Conservation (phyloP, 805 yeast genomes). For the Yamadazyma sp. region DNA sequence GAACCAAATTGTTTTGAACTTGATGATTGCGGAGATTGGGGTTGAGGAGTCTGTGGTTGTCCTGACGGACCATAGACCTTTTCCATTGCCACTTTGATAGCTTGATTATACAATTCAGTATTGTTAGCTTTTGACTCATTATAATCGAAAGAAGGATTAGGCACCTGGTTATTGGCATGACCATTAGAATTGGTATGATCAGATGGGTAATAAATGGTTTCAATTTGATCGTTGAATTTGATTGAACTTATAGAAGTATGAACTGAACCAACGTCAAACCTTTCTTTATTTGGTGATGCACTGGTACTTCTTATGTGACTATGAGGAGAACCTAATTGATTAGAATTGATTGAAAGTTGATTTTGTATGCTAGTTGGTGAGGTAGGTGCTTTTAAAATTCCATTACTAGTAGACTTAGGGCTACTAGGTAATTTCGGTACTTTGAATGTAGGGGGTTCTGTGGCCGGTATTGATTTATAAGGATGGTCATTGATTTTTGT, state of each 20-base stretch:
- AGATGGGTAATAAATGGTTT: slow-evolving; percentile 26
- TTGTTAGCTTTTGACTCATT: slow-evolving; percentile 7
- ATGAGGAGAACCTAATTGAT: no score
- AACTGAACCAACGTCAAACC: slow-evolving; percentile 6
- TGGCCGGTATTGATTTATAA: slow-evolving; percentile 14
- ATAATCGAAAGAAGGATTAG: no score
- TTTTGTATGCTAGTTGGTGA: background rate
- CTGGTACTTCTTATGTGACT: no score
- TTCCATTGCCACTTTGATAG: slow-evolving; percentile 53
- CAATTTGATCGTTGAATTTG: slow-evolving; percentile 35
- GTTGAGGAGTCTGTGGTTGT: no score
- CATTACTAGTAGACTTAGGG: no score
- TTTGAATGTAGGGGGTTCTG: slow-evolving; percentile 12
- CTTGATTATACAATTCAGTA: slow-evolving; percentile 54
- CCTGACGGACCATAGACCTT: slow-evolving; percentile 65
- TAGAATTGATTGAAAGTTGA: no score
- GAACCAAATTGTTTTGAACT: background rate
- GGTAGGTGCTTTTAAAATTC: no score
- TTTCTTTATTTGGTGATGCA: slow-evolving; percentile 4
- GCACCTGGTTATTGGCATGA: slow-evolving; percentile 4
- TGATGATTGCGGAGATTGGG: no score
- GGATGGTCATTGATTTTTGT: slow-evolving; percentile 20
- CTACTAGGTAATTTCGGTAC: slow-evolving; percentile 7
- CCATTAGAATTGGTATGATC: no score
- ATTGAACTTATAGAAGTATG: slow-evolving; percentile 31